Conservation (phyloP, 176 grass and related monocot species). For the Phoenix dactylifera region DNA sequence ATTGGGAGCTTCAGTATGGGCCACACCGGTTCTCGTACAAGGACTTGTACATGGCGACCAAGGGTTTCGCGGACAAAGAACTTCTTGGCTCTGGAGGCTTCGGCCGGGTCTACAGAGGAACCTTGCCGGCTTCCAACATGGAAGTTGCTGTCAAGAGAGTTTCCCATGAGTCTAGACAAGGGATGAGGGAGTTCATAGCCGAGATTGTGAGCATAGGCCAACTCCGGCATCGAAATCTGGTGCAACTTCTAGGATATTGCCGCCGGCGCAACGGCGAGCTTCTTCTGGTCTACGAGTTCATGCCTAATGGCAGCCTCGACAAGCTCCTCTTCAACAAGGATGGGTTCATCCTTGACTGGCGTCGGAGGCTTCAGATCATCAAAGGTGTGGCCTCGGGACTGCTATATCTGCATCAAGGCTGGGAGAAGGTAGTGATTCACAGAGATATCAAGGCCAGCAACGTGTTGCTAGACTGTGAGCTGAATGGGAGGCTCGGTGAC, state of each 20-base stretch:
- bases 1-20: slow-evolving; percentile 26
- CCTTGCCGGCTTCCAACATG: too few relatives aligned
- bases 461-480: background rate
- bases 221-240: too few relatives aligned
- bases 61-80: background rate
- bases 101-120: too few relatives aligned
- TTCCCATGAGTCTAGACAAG: too few relatives aligned
- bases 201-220: too few relatives aligned
- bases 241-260: too few relatives aligned
- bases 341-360: slow-evolving; percentile 14
- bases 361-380: slow-evolving; percentile 16
- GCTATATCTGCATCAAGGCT: slow-evolving; percentile 36
- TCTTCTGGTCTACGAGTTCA: too few relatives aligned
- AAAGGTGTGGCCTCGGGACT: slow-evolving; percentile 23
- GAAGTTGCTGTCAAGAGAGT: too few relatives aligned
- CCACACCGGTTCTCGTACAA: slow-evolving; percentile 11
- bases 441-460: slow-evolving; percentile 22
- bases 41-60: slow-evolving; percentile 13
- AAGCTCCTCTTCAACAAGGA: slow-evolving; percentile 10
- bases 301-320: slow-evolving; percentile 27
- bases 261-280: too few relatives aligned
- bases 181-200: too few relatives aligned
- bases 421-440: slow-evolving; percentile 22
- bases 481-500: slow-evolving; percentile 12
- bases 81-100: too few relatives aligned